phyloP scores from a whole-genome alignment of 2,329 filamentous ascomycete species.

The Verticillium zaregamsianum region DNA sequence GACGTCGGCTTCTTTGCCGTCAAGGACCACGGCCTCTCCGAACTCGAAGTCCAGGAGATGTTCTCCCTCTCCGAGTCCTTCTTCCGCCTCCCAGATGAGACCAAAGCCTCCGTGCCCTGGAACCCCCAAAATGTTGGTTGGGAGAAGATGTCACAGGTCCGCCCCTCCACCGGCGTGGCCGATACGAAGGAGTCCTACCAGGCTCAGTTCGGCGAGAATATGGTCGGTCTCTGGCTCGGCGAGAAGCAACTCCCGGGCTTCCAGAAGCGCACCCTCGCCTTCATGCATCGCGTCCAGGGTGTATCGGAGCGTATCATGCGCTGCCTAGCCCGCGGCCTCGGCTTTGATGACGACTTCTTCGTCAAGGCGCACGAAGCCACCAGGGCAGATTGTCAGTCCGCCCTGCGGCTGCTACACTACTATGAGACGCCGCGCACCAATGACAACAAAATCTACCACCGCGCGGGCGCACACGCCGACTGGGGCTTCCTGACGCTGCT shows the following conservation, averaged over 20 bases:
- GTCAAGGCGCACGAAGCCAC: conserved; percentile 46
- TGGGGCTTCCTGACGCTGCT: conserved; percentile 61
- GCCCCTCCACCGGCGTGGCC: conserved; percentile 53
- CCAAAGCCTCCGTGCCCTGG: conserved; percentile 52
- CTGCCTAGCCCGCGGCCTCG: conserved; percentile 54
- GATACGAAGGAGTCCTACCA: conserved; percentile 62
- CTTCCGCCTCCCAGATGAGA: conserved; percentile 46
- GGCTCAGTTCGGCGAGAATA: conserved; percentile 55
- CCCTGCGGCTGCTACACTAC: conserved; percentile 54
- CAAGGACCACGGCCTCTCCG: conserved; percentile 48
- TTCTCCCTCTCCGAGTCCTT: conserved; percentile 47
- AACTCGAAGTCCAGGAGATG: conserved; percentile 43
- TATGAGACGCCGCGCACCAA: conserved; percentile 34
- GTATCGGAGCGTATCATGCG: conserved; percentile 54
- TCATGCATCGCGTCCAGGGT: conserved; percentile 50
- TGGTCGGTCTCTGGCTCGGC: conserved; percentile 47
- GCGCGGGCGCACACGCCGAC: conserved; percentile 60
- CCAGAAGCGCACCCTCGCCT: conserved; percentile 34
- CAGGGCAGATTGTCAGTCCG: conserved; percentile 47
- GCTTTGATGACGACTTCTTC: conserved; percentile 54
- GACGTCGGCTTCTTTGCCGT: conserved; percentile 58
- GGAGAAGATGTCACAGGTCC: conserved; percentile 55
- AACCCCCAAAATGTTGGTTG: conserved; percentile 53
- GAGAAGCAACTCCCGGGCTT: conserved; percentile 46
- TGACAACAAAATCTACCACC: conserved; percentile 42